phyloP scores from a whole-genome alignment of 2,329 filamentous ascomycete species.

The Apiospora pterosperma region DNA sequence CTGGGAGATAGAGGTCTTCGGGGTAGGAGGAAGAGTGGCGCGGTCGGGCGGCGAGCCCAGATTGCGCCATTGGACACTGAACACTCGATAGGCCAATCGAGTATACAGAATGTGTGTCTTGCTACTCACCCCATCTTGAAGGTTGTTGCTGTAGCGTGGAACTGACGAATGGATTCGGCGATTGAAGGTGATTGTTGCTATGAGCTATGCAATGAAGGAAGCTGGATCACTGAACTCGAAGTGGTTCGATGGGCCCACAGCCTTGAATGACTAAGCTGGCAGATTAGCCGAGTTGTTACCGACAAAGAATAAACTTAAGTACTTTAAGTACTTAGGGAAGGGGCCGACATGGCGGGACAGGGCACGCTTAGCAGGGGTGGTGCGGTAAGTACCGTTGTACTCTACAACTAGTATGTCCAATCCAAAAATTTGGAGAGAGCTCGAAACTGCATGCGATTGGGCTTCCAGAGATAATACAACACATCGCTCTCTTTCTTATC shows the following conservation, averaged over 20 bases:
- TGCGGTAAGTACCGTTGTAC: too few species aligned
- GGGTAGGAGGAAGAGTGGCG: conserved; percentile 4
- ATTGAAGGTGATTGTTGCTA: conserved; percentile 14
- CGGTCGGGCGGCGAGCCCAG: conserved; percentile 18
- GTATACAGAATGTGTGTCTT: not conserved
- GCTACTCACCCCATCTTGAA: conserved; percentile 39
- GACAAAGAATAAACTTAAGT: too few species aligned
- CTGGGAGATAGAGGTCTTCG: not conserved
- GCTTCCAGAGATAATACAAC: not conserved
- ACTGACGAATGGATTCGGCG: conserved; percentile 14
- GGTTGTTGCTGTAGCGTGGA: conserved; percentile 21
- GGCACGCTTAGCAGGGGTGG: not conserved
- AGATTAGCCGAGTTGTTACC: conserved; percentile 6
- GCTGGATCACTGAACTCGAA: conserved; percentile 8
- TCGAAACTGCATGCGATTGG: not conserved
- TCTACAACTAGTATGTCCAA: not conserved
- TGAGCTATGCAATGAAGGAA: conserved; percentile 13
- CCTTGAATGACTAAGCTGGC: conserved; percentile 11
- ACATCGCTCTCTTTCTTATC: not conserved
- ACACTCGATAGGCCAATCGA: not conserved
- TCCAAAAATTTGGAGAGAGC: not conserved
- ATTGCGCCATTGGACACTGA: conserved; percentile 4
- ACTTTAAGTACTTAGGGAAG: not conserved
- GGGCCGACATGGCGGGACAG: not conserved
- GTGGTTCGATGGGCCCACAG: not conserved